These are phyloP conservation scores for Penicillium italicum DNA, from an alignment of 2,329 filamentous ascomycete species.

Conservation along the genomic window DNA sequence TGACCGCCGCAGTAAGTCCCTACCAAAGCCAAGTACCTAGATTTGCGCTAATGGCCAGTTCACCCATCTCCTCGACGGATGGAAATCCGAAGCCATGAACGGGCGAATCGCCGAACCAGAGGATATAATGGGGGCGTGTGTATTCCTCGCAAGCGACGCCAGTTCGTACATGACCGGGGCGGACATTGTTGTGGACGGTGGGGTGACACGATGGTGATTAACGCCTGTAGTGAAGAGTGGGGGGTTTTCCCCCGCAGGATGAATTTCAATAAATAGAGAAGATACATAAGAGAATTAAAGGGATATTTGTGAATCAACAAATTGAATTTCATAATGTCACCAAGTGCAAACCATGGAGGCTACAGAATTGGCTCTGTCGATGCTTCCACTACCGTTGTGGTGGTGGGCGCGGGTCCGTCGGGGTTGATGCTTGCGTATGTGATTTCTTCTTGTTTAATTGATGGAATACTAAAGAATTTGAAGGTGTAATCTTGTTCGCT, in stretches of 20 bases:
- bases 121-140: slow-evolving; percentile 49
- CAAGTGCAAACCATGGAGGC: slow-evolving; percentile 28
- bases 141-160: slow-evolving; percentile 50
- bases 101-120: slow-evolving; percentile 48
- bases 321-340: slow-evolving; percentile 23
- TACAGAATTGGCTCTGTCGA: slow-evolving; percentile 19
- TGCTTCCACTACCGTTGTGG: slow-evolving; percentile 29
- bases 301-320: neutral
- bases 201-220: slow-evolving; percentile 38
- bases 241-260: slow-evolving; percentile 11
- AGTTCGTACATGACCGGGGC: slow-evolving; percentile 47
- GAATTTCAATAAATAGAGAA: neutral
- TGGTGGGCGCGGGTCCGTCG: slow-evolving; percentile 45
- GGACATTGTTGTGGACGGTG: slow-evolving; percentile 48
- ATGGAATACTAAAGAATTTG: slow-evolving; percentile 14
- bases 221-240: slow-evolving; percentile 9
- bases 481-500: slow-evolving; percentile 58
- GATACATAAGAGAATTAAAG: neutral
- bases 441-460: slow-evolving; percentile 15
- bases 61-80: slow-evolving; percentile 47
- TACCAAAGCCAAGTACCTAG: neutral
- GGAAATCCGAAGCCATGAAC: slow-evolving; percentile 52
- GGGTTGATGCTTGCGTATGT: slow-evolving; percentile 45
- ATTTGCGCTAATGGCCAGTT: slow-evolving; percentile 30
- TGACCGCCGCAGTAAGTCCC: slow-evolving; percentile 32